Evolutionary conservation across 306 rosid species (phyloP), one percentile per base, ranked within the genome.

Genomic region (Trifolium dubium): DNA sequence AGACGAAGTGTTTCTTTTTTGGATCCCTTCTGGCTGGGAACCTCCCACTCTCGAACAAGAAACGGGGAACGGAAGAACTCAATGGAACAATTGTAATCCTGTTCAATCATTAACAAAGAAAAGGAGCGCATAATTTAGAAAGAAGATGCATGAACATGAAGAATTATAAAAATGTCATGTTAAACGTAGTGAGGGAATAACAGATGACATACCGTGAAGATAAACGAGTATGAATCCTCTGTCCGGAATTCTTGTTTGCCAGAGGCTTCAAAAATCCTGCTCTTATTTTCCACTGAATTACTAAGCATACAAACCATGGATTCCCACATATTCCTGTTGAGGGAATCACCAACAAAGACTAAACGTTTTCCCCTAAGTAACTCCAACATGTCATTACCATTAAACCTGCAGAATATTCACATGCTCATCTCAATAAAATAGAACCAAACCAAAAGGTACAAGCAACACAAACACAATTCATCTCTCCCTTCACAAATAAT

Each of bases 251-350:
- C 85, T 47, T 76, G 80, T 79, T 86, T 83, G 8, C 97, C 97
- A 37, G 88, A 71, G 17, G 86, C 96, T 85, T 92, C 98, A 51
- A 78, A 92, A 56, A 92, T 87, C 60, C 82, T 84, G 72, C 67
- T 77, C 39, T 58, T 77, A 80, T 92, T 86, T 81, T 86, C 84
- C 44, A 70, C 92, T 0, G 98, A 81, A 77, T 89, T 89, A 64
- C 90, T 86, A 41, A 92, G 79, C 53, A 84, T 72, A 83, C 98
- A 92, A 84, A 92, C 71, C 44, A 92, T 85, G 68, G 98, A 92
- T 72, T 92, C 98, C 98, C 98, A 92, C 98, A 92, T 92, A 71
- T 92, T 92, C 79, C 98, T 84, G 59, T 92, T 92, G 58, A 92
- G 87, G 37, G 98, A 92, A 86, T 92, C 98, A 2, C 98, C 98